Evolutionary conservation across 345 rosid species (phyloP).

Genomic region (Lumnitzera littorea): DNA sequence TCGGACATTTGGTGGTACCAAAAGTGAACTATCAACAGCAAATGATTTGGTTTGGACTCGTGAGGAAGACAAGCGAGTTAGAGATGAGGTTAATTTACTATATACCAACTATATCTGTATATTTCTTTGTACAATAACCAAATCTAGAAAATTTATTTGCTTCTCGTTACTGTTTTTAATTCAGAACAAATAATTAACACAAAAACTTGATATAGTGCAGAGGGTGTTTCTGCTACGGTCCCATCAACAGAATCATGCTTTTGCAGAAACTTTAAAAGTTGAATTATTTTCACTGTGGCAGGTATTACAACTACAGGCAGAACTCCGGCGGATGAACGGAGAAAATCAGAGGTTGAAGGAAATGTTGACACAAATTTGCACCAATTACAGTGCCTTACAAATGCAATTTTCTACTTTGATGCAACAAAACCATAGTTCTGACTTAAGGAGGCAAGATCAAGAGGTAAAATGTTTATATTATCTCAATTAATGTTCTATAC

Average conservation of each 20-base stretch:
- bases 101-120: too few species aligned
- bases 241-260: not conserved
- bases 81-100: constrained; percentile 25
- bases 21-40: constrained; percentile 41
- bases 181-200: too few species aligned
- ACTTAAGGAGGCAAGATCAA: not conserved
- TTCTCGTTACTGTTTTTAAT: too few species aligned
- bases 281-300: constrained; percentile 4
- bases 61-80: constrained; percentile 34
- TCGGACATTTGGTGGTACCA: constrained; percentile 28
- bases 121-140: not conserved
- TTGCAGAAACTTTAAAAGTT: not conserved
- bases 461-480: too few species aligned
- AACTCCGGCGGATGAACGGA: constrained; percentile 27
- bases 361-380: constrained; percentile 28
- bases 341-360: constrained; percentile 44
- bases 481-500: too few species aligned
- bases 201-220: too few species aligned
- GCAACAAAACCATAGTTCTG: constrained; percentile 14
- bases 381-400: constrained; percentile 36
- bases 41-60: constrained; percentile 37
- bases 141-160: not conserved
- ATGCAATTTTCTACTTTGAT: constrained; percentile 22
- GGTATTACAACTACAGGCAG: constrained; percentile 34
- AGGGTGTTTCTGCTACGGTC: not conserved